Conservation (phyloP, 345 rosid species). For the Lepidium africanum region DNA sequence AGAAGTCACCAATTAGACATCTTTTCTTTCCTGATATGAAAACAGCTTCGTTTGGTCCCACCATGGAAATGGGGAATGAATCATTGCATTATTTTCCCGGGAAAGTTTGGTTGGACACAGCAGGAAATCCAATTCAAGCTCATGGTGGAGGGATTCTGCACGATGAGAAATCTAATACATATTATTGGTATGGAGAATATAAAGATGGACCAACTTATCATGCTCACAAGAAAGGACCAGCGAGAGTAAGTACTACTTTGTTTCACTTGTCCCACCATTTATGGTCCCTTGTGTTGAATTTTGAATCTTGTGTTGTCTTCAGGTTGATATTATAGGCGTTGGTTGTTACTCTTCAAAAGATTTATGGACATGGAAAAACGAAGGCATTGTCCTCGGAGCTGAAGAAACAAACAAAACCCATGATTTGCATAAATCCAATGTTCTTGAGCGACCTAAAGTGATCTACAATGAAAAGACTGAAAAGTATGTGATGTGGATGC, state of each 20-base stretch:
- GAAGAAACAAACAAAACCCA: conserved; percentile 64
- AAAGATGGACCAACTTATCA: conserved; percentile 92
- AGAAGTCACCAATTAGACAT: conserved; percentile 70
- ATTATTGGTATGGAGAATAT: conserved; percentile 93
- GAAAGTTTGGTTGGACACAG: conserved; percentile 84
- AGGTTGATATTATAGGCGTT: conserved; percentile 95
- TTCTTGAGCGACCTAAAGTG: conserved; percentile 93
- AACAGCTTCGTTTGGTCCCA: conserved; percentile 50
- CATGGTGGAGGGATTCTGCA: conserved; percentile 85
- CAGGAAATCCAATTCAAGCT: conserved; percentile 89
- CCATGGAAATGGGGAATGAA: conserved; percentile 43
- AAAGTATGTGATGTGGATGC: conserved; percentile 99
- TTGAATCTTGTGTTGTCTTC: conserved; percentile 8
- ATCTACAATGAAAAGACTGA: conserved; percentile 60
- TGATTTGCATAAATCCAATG: conserved; percentile 78
- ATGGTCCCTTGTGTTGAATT: background rate
- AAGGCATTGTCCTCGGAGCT: conserved; percentile 73
- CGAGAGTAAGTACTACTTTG: conserved; percentile 49
- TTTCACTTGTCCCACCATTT: background rate
- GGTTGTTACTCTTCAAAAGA: conserved; percentile 95
- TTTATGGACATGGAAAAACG: conserved; percentile 87
- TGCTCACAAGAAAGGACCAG: conserved; percentile 66
- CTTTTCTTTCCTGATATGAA: conserved; percentile 69
- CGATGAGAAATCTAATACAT: conserved; percentile 47
- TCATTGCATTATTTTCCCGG: conserved; percentile 59